Base-by-base conservation (phyloP, 2,329 filamentous ascomycete genomes). In the Rhynchosporium agropyri region DNA sequence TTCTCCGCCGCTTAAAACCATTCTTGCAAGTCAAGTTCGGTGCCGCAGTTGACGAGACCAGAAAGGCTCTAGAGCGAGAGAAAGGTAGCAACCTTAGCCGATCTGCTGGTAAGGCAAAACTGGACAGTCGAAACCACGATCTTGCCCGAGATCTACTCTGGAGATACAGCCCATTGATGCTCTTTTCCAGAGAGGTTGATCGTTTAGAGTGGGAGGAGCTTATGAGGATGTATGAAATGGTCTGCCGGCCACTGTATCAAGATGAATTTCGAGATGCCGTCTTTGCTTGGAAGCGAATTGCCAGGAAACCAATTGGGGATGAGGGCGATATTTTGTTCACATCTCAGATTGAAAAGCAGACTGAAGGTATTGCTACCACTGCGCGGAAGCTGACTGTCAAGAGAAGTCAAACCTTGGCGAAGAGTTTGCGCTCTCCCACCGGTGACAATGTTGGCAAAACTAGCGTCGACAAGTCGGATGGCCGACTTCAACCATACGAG, bases 311-410 rank as follows among this genome's bases (percentile, higher is more conserved):
- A 48, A 86, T 84, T 1, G 88, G 88, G 10, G 92, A 96, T 46
- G 92, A 96, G 70, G 80, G 83, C 57, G 92, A 96, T 61, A 79
- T 96, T 1, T 83, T 98, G n/a, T 98, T 98, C 76, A 95, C 92
- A 0, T 85, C 89, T 2, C 88, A 91, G 72, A 76, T 80, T 36
- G 93, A 97, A 73, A 96, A 96, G 73, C 92, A 97, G 72, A 88
- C 91, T 58, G 90, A 96, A 71, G 87, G 85, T 46, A 84, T 90
- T 63, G 84, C 90, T 26, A 87, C 85, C 46, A 89, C 91, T 7
- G 93, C 93, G 9, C 85, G 92, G 66, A 97, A 97, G 76, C 78
- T 98, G 65, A 98, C 94, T 0, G 93, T 98, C 59, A 97, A 97
- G 80, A 86, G 93, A 73, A 95, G 91, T 67, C 93, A 97, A 76